These are phyloP conservation scores for Fusarium sp. DNA, from an alignment of 2,329 filamentous ascomycete species.

Conservation along the genomic window DNA sequence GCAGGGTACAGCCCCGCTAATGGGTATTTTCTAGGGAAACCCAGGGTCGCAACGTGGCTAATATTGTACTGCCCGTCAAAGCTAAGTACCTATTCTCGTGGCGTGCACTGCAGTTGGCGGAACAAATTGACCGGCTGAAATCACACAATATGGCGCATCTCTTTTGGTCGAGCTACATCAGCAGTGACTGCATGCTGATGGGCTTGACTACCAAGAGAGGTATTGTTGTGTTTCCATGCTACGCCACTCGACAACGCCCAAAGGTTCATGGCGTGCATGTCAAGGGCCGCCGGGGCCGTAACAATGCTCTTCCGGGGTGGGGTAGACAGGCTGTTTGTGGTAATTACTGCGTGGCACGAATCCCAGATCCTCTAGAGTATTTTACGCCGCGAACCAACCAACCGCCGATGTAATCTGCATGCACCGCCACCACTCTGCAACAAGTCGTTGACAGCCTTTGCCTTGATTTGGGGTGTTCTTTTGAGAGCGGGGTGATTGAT, in stretches of 20 bases:
- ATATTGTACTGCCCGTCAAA: background rate
- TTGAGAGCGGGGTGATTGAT: background rate
- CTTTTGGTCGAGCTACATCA: background rate
- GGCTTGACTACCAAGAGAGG: background rate
- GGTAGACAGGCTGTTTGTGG: background rate
- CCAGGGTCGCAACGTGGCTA: conserved; percentile 7
- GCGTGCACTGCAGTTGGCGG: background rate
- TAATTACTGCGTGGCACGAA: conserved; percentile 1
- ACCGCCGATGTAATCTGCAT: background rate
- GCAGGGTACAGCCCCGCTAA: background rate
- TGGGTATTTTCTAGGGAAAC: background rate
- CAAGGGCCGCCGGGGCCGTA: conserved; percentile 1
- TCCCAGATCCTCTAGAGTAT: background rate
- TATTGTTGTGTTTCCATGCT: background rate
- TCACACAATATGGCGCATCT: background rate
- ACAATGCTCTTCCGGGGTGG: conserved; percentile 11
- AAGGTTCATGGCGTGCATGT: background rate
- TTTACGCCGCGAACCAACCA: background rate
- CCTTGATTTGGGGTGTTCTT: background rate
- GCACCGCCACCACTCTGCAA: conserved; percentile 14
- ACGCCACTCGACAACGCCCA: conserved; percentile 8
- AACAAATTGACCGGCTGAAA: background rate
- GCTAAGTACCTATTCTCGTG: background rate
- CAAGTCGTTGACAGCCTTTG: background rate
- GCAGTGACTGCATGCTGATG: background rate